A percentile compares a stretch with the other conserved stretches of the same genome.
phyloP scores from a whole-genome alignment of 2,329 filamentous ascomycete genomes.

The Cephalotrichum gorgonifer region DNA sequence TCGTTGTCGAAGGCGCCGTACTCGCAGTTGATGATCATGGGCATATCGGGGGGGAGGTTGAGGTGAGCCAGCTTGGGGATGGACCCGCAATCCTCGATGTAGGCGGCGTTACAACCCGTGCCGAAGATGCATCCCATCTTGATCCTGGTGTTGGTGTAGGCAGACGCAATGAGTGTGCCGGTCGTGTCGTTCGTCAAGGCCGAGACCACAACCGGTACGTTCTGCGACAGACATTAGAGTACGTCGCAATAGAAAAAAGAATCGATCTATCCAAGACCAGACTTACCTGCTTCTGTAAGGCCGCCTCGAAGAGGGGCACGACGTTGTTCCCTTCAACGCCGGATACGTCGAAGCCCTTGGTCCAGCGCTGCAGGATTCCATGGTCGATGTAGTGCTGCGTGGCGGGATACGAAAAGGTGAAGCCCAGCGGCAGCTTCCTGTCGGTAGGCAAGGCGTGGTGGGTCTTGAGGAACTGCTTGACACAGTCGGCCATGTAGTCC shows the following conservation, averaged over 20 bases:
- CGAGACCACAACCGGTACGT: conserved; percentile 82
- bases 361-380: conserved; percentile 88
- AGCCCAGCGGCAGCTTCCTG: conserved; percentile 67
- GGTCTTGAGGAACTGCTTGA: conserved; percentile 80
- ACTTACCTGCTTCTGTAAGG: conserved; percentile 48
- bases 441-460: conserved; percentile 63
- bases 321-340: conserved; percentile 88
- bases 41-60: conserved; percentile 73
- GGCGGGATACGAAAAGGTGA: conserved; percentile 93
- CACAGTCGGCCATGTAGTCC: conserved; percentile 89
- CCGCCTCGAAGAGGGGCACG: conserved; percentile 76
- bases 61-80: conserved; percentile 91
- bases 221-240: conserved; percentile 30
- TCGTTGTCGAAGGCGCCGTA: conserved; percentile 97
- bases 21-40: conserved; percentile 95
- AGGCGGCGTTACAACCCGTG: conserved; percentile 95
- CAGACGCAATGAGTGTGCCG: conserved; percentile 89
- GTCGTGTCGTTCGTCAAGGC: conserved; percentile 97
- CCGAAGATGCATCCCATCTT: conserved; percentile 97
- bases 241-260: neutral
- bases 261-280: neutral
- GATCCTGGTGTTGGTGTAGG: conserved; percentile 90
- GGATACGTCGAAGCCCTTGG: conserved; percentile 91
- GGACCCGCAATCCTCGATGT: conserved; percentile 87
- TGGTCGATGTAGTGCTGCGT: conserved; percentile 91